Conservation (phyloP, 1,139 yeast species). For the Arxiozyma heterogenica region DNA sequence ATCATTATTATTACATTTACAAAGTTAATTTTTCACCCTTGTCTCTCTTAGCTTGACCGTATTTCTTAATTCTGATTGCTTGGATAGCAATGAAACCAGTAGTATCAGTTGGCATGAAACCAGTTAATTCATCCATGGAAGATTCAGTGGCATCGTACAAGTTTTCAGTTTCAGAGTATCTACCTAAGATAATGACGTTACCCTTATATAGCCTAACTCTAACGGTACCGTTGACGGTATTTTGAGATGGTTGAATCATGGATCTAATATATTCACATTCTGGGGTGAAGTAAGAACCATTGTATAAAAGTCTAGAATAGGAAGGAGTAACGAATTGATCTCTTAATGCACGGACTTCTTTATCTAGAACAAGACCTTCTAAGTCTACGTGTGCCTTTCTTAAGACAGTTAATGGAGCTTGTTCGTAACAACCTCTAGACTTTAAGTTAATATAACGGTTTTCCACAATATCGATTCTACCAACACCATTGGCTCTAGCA, state of each 20-base stretch:
- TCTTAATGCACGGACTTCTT: constrained; percentile 95
- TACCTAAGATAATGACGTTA: constrained; percentile 70
- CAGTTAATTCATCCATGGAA: constrained; percentile 97
- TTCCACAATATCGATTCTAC: constrained; percentile 97
- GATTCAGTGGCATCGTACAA: constrained; percentile 96
- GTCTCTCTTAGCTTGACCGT: constrained; percentile 89
- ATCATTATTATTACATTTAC: constrained; percentile 11
- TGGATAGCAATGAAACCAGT: constrained; percentile 96
- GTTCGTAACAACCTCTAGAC: constrained; percentile 98
- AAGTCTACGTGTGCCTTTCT: constrained; percentile 91
- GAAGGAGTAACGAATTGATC: constrained; percentile 92
- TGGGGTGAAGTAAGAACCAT: constrained; percentile 96
- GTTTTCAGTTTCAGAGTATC: constrained; percentile 91
- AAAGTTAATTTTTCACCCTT: constrained; percentile 39
- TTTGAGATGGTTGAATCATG: constrained; percentile 90
- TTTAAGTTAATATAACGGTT: constrained; percentile 97
- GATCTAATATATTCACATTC: constrained; percentile 94
- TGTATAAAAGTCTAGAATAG: constrained; percentile 84
- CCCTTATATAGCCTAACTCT: constrained; percentile 95
- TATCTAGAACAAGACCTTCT: constrained; percentile 93
- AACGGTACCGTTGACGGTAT: constrained; percentile 90
- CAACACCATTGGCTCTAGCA: constrained; percentile 99
- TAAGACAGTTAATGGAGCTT: constrained; percentile 93
- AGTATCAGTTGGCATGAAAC: constrained; percentile 94
- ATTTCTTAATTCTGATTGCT: constrained; percentile 95